These are phyloP conservation scores for Boletus pseudopeckii DNA, from an alignment of 768 basidiomycete species.

Conservation along the genomic window DNA sequence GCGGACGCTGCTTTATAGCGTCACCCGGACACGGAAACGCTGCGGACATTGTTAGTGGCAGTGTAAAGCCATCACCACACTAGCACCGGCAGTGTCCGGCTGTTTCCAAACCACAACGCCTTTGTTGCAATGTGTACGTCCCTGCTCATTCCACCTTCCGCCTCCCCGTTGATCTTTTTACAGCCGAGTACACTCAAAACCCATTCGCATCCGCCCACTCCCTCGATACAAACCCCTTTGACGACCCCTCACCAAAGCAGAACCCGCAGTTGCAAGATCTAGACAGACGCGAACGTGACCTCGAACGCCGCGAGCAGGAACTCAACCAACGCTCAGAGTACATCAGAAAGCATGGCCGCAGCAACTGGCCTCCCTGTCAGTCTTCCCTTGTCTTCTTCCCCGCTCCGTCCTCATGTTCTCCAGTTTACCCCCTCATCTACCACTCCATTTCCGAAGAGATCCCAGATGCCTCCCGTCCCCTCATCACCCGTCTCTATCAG, in stretches of 20 bases:
- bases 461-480: conserved; percentile 70
- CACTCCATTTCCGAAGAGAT: conserved; percentile 92
- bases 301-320: conserved; percentile 76
- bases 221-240: conserved; percentile 86
- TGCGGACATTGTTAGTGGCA: neutral
- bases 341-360: conserved; percentile 71
- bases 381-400: conserved; percentile 14
- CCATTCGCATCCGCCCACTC: conserved; percentile 84
- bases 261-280: conserved; percentile 59
- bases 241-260: conserved; percentile 63
- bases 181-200: conserved; percentile 50
- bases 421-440: conserved; percentile 92
- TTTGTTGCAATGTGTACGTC: conserved; percentile 23
- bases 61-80: neutral
- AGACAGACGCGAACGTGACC: conserved; percentile 73
- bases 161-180: neutral
- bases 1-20: neutral
- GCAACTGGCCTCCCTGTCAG: conserved; percentile 93
- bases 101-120: conserved; percentile 1
- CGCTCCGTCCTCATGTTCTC: conserved; percentile 20
- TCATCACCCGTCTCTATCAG: conserved; percentile 85
- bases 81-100: conserved; percentile 8
- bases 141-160: too few relatives aligned
- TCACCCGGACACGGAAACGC: too few relatives aligned
- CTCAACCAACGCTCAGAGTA: conserved; percentile 65